Percentiles rank a stretch among this genome's conserved stretches.
Conservation (phyloP, 2,329 filamentous ascomycete genomes). For the Pseudonectria buxi region DNA sequence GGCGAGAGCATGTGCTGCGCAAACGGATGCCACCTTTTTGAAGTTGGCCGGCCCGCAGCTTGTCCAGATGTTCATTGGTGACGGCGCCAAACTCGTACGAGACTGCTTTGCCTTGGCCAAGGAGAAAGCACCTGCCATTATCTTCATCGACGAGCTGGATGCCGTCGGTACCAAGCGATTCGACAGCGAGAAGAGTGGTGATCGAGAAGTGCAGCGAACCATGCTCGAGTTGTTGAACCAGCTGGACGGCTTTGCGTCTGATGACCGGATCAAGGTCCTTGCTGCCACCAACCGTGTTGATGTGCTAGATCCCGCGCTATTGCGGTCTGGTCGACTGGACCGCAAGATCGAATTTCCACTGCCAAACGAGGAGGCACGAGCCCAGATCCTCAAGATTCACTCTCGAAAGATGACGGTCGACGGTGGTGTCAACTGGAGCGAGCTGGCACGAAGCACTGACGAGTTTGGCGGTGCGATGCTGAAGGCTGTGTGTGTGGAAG, state of each 20-base stretch:
- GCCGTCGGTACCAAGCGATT: slow-evolving; percentile 99
- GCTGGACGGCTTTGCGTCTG: slow-evolving; percentile 93
- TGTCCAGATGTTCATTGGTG: slow-evolving; percentile 99
- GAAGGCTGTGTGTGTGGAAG: slow-evolving; percentile 97
- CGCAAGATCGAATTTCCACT: slow-evolving; percentile 98
- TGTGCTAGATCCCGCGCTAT: slow-evolving; percentile 82
- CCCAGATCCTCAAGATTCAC: slow-evolving; percentile 96
- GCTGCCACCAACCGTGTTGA: slow-evolving; percentile 93
- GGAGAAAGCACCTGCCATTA: slow-evolving; percentile 97
- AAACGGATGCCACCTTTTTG: slow-evolving; percentile 97
- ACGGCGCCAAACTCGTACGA: slow-evolving; percentile 93
- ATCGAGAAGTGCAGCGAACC: slow-evolving; percentile 94
- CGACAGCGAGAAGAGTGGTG: slow-evolving; percentile 95
- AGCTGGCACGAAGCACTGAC: slow-evolving; percentile 92
- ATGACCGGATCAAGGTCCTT: slow-evolving; percentile 93
- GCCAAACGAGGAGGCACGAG: slow-evolving; percentile 93
- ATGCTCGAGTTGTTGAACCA: slow-evolving; percentile 99
- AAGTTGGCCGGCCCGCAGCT: slow-evolving; percentile 96
- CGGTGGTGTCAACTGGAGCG: slow-evolving; percentile 87
- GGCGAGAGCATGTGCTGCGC: slow-evolving; percentile 90
- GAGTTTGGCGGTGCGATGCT: slow-evolving; percentile 97
- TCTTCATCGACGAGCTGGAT: slow-evolving; percentile 98
- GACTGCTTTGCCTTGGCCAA: slow-evolving; percentile 97
- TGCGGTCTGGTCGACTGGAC: slow-evolving; percentile 87
- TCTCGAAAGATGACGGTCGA: slow-evolving; percentile 98